Evolutionary conservation across 768 basidiomycete genomes (phyloP), one percentile per base, ranked within the genome.

Genomic region (Psilocybe azurescens): DNA sequence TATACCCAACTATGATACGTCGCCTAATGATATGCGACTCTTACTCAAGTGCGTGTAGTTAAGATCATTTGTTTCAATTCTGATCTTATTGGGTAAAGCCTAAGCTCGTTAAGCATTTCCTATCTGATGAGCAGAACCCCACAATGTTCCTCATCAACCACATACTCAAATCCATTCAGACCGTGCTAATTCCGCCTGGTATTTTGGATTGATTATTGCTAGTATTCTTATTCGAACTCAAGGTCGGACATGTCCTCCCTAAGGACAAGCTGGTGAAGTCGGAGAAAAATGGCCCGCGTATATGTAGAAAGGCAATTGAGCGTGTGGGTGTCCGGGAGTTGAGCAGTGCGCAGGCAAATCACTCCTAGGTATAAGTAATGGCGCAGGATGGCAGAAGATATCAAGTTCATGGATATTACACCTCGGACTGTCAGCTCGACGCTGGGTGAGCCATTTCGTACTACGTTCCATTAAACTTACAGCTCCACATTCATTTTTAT

Each of bases 281-380:
- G 81, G 75, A 53, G 83, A 79, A 32, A 68, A 79, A 48, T 93
- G 91, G 91, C 90, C 91, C 0, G 84, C 87, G 67, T 92, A 81
- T 68, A 73, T 79, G 5, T 73, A 72, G 58, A 79, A 86, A 8
- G 85, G 83, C 1, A 91, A 93, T n/a, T n/a, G 65, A 91, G 90
- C 67, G 2, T 84, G 85, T 62, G 83, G 87, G 1, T 93, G 91
- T 64, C 91, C 91, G 1, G 90, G 83, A 13, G 71, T 94, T 24
- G 24, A 24, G 24, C 61, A 93, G 94, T 65, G 88, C 90, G 0
- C 78, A 94, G 83, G 90, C 92, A 10, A 94, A 94, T 70, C 92
- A 94, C 61, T 24, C 24, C 24, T 24, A 24, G 24, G 24, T 24
- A 24, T 24, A 24, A 24, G 24, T 24, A 24, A 24, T 24, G 24